phyloP scores from a whole-genome alignment of 495 filamentous ascomycete species.

The Penicillium daleae region DNA sequence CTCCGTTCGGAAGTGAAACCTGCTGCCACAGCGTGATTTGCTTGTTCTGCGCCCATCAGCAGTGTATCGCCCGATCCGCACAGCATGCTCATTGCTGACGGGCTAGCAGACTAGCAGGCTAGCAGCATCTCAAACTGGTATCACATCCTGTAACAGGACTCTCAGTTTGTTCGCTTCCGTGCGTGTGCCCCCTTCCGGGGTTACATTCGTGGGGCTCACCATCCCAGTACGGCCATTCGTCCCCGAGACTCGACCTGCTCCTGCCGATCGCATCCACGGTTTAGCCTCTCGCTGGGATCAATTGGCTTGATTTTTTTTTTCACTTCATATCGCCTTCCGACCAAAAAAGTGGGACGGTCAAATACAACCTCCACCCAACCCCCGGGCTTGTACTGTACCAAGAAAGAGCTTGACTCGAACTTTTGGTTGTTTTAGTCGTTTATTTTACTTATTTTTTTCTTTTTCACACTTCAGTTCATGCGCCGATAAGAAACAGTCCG shows the following conservation, averaged over 20 bases:
- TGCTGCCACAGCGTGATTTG: neutral
- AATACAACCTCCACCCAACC: constrained; percentile 1
- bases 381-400: constrained; percentile 4
- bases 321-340: constrained; percentile 7
- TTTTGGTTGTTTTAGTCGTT: constrained; percentile 11
- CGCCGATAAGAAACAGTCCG: constrained; percentile 25
- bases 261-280: constrained; percentile 34
- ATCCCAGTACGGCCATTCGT: constrained; percentile 7
- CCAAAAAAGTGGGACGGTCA: constrained; percentile 13
- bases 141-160: too few relatives aligned
- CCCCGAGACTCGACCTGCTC: constrained; percentile 10
- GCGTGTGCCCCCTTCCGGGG: constrained; percentile 28
- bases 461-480: constrained; percentile 17
- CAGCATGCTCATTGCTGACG: too few relatives aligned
- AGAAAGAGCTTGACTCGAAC: constrained; percentile 10
- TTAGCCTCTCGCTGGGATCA: constrained; percentile 2
- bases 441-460: constrained; percentile 18
- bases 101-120: neutral
- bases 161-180: constrained; percentile 25
- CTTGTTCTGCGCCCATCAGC: too few relatives aligned
- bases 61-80: too few relatives aligned
- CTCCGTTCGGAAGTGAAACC: neutral
- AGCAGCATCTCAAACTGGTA: too few relatives aligned
- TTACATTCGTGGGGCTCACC: constrained; percentile 36
- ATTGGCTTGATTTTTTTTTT: neutral